These are phyloP conservation scores for Fusarium setosum DNA, from an alignment of 2,329 filamentous ascomycete genomes.

Conservation along the genomic window DNA sequence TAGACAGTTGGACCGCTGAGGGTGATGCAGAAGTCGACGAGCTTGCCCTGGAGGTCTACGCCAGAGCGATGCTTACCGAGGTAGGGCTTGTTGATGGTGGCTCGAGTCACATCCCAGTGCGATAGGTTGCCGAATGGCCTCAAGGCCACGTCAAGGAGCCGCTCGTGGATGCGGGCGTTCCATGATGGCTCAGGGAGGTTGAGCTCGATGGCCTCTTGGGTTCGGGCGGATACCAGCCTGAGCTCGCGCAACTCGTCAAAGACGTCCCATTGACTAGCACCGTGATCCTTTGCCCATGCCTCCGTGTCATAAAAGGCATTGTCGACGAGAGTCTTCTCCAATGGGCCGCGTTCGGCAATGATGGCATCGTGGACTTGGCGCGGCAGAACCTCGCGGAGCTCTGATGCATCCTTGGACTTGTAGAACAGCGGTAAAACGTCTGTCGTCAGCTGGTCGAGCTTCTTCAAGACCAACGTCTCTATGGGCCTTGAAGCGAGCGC, in stretches of 20 bases:
- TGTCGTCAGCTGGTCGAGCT: not conserved
- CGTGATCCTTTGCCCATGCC: not conserved
- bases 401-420: not conserved
- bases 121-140: not conserved
- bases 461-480: not conserved
- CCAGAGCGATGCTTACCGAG: slow-evolving; percentile 1
- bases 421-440: not conserved
- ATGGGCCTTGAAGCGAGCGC: not conserved
- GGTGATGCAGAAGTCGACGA: slow-evolving; percentile 14
- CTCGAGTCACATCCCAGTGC: slow-evolving; percentile 10
- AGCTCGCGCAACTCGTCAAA: not conserved
- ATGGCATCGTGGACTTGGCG: not conserved
- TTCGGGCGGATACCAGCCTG: not conserved
- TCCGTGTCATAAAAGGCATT: slow-evolving; percentile 1
- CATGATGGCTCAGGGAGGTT: slow-evolving; percentile 7
- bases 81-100: slow-evolving; percentile 10
- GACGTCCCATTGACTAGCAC: not conserved
- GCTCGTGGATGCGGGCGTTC: slow-evolving; percentile 14
- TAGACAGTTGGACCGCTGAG: not conserved
- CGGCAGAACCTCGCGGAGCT: not conserved
- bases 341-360: not conserved
- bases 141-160: not conserved
- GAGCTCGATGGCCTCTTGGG: not conserved
- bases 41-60: slow-evolving; percentile 3
- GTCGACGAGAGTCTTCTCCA: not conserved